Evolutionary conservation across 495 filamentous ascomycete genomes (phyloP).

Genomic region (Chlorociboria aeruginascens): DNA sequence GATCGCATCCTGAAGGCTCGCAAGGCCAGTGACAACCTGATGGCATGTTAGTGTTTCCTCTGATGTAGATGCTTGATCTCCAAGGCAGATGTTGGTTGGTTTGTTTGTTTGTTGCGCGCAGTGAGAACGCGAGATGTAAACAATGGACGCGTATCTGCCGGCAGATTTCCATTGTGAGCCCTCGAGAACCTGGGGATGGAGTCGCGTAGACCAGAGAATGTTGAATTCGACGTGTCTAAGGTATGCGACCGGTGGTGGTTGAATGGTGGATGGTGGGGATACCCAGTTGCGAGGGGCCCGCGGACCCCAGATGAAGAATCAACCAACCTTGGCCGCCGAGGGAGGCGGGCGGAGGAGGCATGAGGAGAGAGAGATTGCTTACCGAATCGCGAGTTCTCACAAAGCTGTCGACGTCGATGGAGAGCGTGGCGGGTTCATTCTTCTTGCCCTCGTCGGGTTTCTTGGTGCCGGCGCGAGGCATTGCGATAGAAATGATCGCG

Average conservation of each 20-base stretch:
- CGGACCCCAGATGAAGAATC: not conserved
- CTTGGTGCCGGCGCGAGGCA: constrained; percentile 31
- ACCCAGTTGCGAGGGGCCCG: not conserved
- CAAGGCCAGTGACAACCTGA: constrained; percentile 62
- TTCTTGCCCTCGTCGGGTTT: constrained; percentile 32
- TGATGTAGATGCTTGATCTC: constrained; percentile 2
- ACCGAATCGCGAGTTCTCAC: constrained; percentile 52
- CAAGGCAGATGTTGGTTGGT: not conserved
- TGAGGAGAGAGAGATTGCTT: constrained; percentile 26
- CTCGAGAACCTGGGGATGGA: too few species aligned
- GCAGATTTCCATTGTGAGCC: not conserved
- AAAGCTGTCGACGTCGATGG: constrained; percentile 49
- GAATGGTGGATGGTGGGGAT: constrained; percentile 6
- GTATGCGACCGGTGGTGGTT: constrained; percentile 9
- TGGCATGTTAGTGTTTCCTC: constrained; percentile 13
- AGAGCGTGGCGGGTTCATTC: constrained; percentile 25
- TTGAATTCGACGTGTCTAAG: not conserved
- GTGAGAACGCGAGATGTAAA: constrained; percentile 10
- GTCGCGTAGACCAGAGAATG: not conserved
- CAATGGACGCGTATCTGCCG: constrained; percentile 14
- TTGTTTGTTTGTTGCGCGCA: not conserved
- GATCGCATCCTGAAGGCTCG: constrained; percentile 61
- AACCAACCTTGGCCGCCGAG: not conserved
- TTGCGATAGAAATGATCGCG: constrained; percentile 25
- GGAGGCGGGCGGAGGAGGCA: constrained; percentile 16